Evolutionary conservation across 805 yeast species (phyloP), one percentile per base, ranked within the genome.

Genomic region (Myxozyma lipomycoides): DNA sequence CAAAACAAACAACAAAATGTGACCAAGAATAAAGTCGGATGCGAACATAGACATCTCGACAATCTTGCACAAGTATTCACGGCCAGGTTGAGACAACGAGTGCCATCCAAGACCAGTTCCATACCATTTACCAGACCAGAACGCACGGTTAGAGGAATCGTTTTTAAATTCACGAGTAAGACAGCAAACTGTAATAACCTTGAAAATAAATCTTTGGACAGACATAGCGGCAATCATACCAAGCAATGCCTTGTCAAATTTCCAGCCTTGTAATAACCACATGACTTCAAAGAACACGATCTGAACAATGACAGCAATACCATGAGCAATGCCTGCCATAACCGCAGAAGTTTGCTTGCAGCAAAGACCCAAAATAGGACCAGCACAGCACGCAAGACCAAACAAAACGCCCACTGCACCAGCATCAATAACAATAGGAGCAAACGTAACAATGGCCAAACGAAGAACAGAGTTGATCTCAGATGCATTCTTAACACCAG

Each of bases 121-220:
- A 70, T 90, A 89, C 99, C 99, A 93, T 73, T 89, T 90, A 78
- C 99, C 99, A 51, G 96, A 86, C 99, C 99, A 93, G 95, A 95
- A 93, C 25, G 98, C 98, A 62, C 95, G 85, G 75, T 93, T 93
- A 34, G 98, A 77, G 67, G 83, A 87, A 72, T 91, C 97, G 64
- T 86, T 86, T 82, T 88, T 88, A 77, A 89, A 89, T 74, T 93
- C 99, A 76, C 98, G 83, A 46, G 97, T 87, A 67, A 95, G 76
- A 70, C 83, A 73, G 60, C 81, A 70, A 46, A 84, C 74, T 9
- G 95, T 86, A 76, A 93, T 75, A 63, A 84, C 68, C 76, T 89
- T 89, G 79, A 91, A 86, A 61, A 93, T 69, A 46, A 85, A 72
- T 74, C 97, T 83, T 77, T 95, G 96, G 64, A 86, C 74, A 72